Base-by-base conservation (phyloP, 345 rosid genomes). In the Isatis tinctoria region DNA sequence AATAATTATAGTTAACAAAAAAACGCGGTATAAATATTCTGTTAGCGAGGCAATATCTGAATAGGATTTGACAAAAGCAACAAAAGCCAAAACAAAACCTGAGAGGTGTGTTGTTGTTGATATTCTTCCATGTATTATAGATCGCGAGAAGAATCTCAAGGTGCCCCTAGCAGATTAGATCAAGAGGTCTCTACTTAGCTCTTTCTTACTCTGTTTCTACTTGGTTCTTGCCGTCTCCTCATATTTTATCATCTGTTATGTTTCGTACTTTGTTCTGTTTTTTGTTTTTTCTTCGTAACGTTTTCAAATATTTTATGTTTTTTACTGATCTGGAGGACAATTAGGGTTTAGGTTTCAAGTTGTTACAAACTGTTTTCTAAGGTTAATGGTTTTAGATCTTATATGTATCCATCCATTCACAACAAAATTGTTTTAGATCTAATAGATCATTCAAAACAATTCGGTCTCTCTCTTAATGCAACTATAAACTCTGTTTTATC, bases 161-260 rank as follows among this genome's bases (percentile, higher is more conserved):
- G 33, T 49, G 67, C n/a, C 68, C 35, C 4, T 13, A 16, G 40
- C 40, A 9, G 3, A 24, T 0, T 24, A 35, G 4, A 0, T 49
- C 22, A 30, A 40, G 43, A 72, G 75, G 75, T 72, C 2, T 69
- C 40, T 41, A 48, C 66, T 70, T 60, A 60, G 3, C 67, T 71
- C 6, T 43, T 32, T 32, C 17, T 63, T 62, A 9, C 60, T 70
- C 36, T 70, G 49, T 70, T 70, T 58, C 22, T 56, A 35, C 22
- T 16, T 53, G 18, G 9, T 27, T 27, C 8, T 27, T 30, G 5
- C 2, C 36, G 14, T 56, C 14, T 51, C 37, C 39, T 69, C 33
- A 6, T 52, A 37, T 52, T 52, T 52, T 39, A 35, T 16, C 22
- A 36, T 53, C 4, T 6, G 36, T 27, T 57, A 8, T 39, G 8